These are phyloP conservation scores for Thalassiosira oceanica DNA, from an alignment of 352 stramenopile species.

Conservation along the genomic window DNA sequence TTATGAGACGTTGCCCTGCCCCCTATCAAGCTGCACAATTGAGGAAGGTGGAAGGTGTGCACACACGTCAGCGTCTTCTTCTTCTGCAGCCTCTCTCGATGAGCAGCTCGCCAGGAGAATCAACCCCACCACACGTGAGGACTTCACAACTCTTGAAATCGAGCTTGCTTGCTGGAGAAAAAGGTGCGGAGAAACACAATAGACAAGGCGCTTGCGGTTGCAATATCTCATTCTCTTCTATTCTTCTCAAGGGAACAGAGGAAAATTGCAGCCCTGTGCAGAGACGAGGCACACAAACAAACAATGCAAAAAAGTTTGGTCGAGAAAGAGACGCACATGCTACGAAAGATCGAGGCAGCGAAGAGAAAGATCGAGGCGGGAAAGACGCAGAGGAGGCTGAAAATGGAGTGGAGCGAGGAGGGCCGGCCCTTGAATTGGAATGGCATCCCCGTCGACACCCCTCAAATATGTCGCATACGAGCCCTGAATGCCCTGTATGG, in stretches of 20 bases:
- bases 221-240: no score
- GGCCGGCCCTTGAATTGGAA: slow-evolving; percentile 25
- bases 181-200: no score
- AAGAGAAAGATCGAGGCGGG: slow-evolving; percentile 22
- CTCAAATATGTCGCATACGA: slow-evolving; percentile 20
- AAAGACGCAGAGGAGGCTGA: slow-evolving; percentile 16
- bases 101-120: slow-evolving; percentile 24
- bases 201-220: no score
- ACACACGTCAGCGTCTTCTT: background rate
- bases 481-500: slow-evolving; percentile 35
- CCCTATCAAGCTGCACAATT: background rate
- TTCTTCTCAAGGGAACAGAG: slow-evolving; percentile 25
- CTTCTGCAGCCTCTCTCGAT: background rate
- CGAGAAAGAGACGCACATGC: slow-evolving; percentile 27
- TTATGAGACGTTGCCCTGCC: background rate
- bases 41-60: background rate
- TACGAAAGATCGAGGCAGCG: slow-evolving; percentile 37
- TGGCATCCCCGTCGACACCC: slow-evolving; percentile 28
- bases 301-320: slow-evolving; percentile 22
- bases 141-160: slow-evolving; percentile 32
- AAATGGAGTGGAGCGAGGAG: slow-evolving; percentile 20
- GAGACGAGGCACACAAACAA: slow-evolving; percentile 21
- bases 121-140: slow-evolving; percentile 24
- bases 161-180: slow-evolving; percentile 38
- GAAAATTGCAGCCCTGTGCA: slow-evolving; percentile 21